Percentiles rank a stretch among this genome's conserved stretches.
phyloP scores from a whole-genome alignment of 1,139 yeast species.

The Diutina catenulata region DNA sequence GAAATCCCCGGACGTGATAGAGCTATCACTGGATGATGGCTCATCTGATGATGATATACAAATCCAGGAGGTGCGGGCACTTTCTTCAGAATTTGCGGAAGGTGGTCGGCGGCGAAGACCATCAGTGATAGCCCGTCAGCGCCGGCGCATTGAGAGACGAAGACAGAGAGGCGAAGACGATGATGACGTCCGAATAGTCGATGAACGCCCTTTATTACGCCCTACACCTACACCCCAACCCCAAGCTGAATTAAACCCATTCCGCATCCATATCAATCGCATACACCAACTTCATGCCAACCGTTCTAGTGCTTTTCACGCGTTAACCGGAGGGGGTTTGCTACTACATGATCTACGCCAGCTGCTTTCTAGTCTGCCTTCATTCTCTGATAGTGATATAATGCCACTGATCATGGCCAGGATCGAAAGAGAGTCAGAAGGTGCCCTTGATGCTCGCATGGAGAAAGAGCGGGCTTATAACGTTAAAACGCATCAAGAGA shows the following conservation, averaged over 20 bases:
- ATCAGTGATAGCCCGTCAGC: too few species aligned
- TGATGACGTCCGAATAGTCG: background rate
- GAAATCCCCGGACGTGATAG: background rate
- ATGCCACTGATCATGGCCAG: slow-evolving; percentile 20
- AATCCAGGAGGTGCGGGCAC: background rate
- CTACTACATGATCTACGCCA: background rate
- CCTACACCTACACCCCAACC: background rate
- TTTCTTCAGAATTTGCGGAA: background rate
- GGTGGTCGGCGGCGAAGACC: background rate
- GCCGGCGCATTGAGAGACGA: background rate
- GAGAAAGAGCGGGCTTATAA: slow-evolving; percentile 18
- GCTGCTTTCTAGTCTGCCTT: background rate
- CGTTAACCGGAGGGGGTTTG: background rate
- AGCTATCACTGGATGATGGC: background rate
- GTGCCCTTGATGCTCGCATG: slow-evolving; percentile 21
- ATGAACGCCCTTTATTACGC: background rate
- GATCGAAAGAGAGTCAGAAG: slow-evolving; percentile 31
- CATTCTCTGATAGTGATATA: background rate
- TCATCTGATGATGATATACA: background rate
- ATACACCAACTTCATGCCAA: background rate
- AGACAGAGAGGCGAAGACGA: background rate
- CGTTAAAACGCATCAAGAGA: slow-evolving; percentile 19
- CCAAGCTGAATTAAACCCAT: background rate
- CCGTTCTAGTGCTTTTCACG: background rate
- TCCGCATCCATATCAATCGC: background rate